Conservation (phyloP, 352 stramenopile species). For the Blastocystis sp. region DNA sequence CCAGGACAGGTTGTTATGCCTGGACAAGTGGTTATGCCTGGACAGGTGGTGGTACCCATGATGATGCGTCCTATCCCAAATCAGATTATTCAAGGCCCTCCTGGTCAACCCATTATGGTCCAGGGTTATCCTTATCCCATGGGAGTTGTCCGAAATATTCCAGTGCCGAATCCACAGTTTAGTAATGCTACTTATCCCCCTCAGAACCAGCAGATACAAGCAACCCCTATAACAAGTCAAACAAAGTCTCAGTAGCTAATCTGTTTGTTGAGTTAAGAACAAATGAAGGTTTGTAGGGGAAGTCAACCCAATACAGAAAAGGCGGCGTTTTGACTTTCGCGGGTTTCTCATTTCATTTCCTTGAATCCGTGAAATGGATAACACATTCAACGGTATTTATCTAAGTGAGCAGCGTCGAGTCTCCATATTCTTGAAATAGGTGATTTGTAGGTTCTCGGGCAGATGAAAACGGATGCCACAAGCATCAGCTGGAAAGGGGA, state of each 20-base stretch:
- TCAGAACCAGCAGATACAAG: too few relatives aligned
- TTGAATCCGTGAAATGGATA: conserved; percentile 4
- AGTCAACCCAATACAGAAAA: too few relatives aligned
- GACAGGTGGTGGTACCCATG: neutral
- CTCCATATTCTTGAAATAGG: neutral
- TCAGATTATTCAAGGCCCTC: neutral
- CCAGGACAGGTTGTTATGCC: neutral
- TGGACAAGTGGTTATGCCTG: neutral
- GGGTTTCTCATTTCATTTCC: too few relatives aligned
- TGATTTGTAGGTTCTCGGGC: conserved; percentile 49
- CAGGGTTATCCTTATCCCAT: neutral
- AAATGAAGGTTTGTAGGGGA: too few relatives aligned
- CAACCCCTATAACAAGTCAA: too few relatives aligned
- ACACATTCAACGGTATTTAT: conserved; percentile 50
- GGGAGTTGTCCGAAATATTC: neutral
- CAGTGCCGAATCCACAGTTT: neutral
- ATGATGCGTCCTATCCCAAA: neutral
- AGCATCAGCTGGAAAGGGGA: conserved; percentile 56
- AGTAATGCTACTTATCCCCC: neutral
- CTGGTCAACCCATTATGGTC: neutral
- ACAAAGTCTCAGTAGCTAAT: too few relatives aligned
- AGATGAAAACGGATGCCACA: conserved; percentile 52
- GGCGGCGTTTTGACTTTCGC: too few relatives aligned
- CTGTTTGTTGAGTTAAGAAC: too few relatives aligned
- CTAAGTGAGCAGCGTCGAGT: conserved; percentile 29